Evolutionary conservation across 108 stramenopile species (phyloP).

Genomic region (Schizochytrium sp.): DNA sequence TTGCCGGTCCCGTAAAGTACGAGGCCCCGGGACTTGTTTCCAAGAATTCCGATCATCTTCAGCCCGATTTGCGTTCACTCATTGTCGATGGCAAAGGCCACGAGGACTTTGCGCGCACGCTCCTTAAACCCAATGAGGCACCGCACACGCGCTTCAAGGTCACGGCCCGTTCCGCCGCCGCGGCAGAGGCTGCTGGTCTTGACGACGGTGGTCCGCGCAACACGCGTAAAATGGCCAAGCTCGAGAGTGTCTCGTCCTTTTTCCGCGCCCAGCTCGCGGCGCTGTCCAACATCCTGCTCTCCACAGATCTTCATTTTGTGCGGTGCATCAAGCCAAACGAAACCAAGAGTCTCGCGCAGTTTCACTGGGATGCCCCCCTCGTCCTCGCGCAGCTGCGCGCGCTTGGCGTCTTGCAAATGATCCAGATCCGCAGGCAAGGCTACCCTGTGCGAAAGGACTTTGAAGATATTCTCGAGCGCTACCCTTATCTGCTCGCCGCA

Average conservation of each 20-base stretch:
- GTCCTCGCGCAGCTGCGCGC: conserved; percentile 1
- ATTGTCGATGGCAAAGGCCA: not conserved
- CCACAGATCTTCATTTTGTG: conserved; percentile 86
- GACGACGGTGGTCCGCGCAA: not conserved
- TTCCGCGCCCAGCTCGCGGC: conserved; percentile 72
- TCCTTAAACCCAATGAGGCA: not conserved
- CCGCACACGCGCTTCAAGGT: not conserved
- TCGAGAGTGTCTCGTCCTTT: conserved; percentile 47
- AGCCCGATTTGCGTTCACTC: not conserved
- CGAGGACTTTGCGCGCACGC: not conserved
- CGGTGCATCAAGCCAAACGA: conserved; percentile 96
- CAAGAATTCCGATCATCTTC: conserved; percentile 42
- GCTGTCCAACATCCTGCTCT: conserved; percentile 67
- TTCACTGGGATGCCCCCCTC: not conserved
- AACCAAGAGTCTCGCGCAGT: not conserved
- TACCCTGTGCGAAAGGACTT: not conserved
- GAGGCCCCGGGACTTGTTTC: conserved; percentile 35
- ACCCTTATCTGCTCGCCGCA: not conserved
- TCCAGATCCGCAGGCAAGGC: not conserved
- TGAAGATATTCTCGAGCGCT: not conserved
- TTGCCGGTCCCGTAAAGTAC: conserved; percentile 43
- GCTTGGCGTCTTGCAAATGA: not conserved
- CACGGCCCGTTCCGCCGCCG: not conserved
- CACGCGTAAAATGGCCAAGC: not conserved
- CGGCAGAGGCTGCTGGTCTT: not conserved